Evolutionary conservation across 495 filamentous ascomycete genomes (phyloP), one percentile per base, ranked within the genome.

Genomic region (Aspergillus kassunensis): DNA sequence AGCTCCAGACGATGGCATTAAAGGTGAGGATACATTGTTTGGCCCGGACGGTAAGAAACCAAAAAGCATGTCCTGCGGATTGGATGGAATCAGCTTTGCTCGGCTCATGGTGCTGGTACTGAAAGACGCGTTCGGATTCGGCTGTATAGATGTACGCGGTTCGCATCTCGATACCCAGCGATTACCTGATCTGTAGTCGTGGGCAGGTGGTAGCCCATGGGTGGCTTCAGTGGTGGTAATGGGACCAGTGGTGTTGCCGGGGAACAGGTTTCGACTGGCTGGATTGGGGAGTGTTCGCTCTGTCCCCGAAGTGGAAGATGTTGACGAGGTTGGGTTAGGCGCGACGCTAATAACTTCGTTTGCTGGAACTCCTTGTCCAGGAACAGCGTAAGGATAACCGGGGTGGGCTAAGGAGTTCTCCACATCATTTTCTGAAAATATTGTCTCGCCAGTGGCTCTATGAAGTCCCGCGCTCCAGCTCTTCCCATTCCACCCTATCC

Each of bases 241-340:
- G 44, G 58, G 42, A 12, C 18, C 53, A 16, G 46, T 15, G 16
- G 49, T 23, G 37, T 50, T 51, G 10, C 35, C 56, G 2, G 54
- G 58, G 21, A 50, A 21, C 39, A 58, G 58, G 49, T 42, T 53
- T 21, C 62, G 60, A 11, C 58, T 59, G 5, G 62, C 64, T 42
- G 71, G 69, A 25, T 58, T 71, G 12, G 73, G 75, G 13, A 76
- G 59, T 11, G 58, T 75, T 25, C 75, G 64, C 46, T 70, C 66
- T 40, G 55, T 35, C 2, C 59, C 63, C 33, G 64, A 54, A 6
- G 29, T 33, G 2, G 71, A 61, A 10, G 60, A 39, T 1, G 64
- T 55, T 9, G 66, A 45, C 6, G 63, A 54, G 36, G 37, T 48
- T 44, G 67, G 55, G 30, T 13, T 35, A 16, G 12, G 18, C 18